Conservation (phyloP, 208 protist species). For the Leishmania turanica region DNA sequence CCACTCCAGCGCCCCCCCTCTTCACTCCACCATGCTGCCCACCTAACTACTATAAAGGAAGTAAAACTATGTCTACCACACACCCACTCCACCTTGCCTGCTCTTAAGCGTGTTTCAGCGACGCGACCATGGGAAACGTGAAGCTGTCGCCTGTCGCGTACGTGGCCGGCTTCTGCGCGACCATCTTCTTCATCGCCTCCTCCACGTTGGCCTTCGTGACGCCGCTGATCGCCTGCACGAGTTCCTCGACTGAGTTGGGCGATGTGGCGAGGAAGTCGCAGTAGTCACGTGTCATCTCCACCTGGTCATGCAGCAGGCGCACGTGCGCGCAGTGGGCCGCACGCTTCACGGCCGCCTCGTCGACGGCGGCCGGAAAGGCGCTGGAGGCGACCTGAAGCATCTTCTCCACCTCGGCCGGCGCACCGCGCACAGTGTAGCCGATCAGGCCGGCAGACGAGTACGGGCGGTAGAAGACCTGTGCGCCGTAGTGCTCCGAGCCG, state of each 20-base stretch:
- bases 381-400: constrained; percentile 39
- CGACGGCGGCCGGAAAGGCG: constrained; percentile 46
- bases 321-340: constrained; percentile 49
- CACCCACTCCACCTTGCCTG: neutral
- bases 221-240: constrained; percentile 49
- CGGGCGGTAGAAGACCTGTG: constrained; percentile 78
- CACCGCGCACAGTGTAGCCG: constrained; percentile 71
- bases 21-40: neutral
- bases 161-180: constrained; percentile 47
- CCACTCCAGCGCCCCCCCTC: neutral
- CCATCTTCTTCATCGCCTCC: constrained; percentile 38
- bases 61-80: neutral
- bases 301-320: constrained; percentile 48
- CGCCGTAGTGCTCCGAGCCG: constrained; percentile 42
- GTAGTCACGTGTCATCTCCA: constrained; percentile 78
- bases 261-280: constrained; percentile 83
- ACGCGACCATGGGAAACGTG: constrained; percentile 50
- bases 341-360: constrained; percentile 32
- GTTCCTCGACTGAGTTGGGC: constrained; percentile 33
- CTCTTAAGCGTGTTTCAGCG: constrained; percentile 44
- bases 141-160: constrained; percentile 73
- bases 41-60: neutral
- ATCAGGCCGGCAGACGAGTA: constrained; percentile 79
- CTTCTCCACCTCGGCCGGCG: constrained; percentile 42
- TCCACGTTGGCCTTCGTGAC: constrained; percentile 68